These are phyloP conservation scores for Brassica rapa DNA, from an alignment of 345 rosid genomes.

Conservation along the genomic window DNA sequence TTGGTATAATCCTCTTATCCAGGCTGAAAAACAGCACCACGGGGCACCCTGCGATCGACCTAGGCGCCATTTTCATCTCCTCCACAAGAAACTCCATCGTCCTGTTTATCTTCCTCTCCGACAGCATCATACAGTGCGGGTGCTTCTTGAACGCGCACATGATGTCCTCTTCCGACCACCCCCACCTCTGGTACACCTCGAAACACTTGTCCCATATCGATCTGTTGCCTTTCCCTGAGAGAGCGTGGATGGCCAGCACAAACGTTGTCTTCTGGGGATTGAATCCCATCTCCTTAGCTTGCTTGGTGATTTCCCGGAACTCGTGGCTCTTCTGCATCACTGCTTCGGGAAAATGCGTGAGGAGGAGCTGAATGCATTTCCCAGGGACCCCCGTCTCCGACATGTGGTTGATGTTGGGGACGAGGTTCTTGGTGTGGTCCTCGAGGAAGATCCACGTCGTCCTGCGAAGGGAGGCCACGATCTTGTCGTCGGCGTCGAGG, in stretches of 20 bases:
- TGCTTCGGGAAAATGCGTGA: conserved; percentile 57
- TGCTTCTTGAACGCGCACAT: conserved; percentile 50
- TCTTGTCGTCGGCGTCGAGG: conserved; percentile 36
- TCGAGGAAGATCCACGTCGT: conserved; percentile 49
- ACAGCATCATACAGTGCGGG: conserved; percentile 55
- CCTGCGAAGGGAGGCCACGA: conserved; percentile 41
- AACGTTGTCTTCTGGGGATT: conserved; percentile 48
- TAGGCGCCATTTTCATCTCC: conserved; percentile 46
- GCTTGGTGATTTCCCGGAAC: conserved; percentile 38
- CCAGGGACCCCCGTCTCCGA: conserved; percentile 42
- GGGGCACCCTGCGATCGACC: conserved; percentile 43
- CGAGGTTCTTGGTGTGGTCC: conserved; percentile 47
- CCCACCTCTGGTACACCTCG: conserved; percentile 57
- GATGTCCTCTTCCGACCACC: conserved; percentile 57
- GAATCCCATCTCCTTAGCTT: conserved; percentile 55
- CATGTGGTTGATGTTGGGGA: conserved; percentile 47
- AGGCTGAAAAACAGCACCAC: conserved; percentile 47
- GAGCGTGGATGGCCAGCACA: conserved; percentile 51
- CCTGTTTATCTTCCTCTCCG: conserved; percentile 47
- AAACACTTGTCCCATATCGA: conserved; percentile 47
- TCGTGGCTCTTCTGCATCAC: conserved; percentile 43
- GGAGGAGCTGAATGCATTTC: conserved; percentile 42
- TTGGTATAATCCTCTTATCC: conserved; percentile 58
- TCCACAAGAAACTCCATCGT: conserved; percentile 56
- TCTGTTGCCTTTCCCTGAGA: conserved; percentile 46